Evolutionary conservation across 371 early-diverging fungal species (phyloP).

Genomic region (Globomyces sp.): DNA sequence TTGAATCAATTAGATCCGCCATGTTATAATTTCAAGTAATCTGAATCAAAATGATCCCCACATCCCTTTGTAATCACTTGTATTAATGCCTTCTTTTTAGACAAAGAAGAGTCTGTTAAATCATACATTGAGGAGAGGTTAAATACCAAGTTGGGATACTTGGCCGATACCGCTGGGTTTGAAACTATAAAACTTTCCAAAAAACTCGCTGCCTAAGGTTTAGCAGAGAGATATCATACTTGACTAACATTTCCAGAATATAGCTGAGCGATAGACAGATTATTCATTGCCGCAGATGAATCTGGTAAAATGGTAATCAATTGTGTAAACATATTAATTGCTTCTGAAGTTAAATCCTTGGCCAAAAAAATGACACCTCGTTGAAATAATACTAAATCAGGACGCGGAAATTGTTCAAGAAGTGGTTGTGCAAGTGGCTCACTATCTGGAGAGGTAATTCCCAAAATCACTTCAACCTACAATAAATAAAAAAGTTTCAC

Average conservation of each 20-base stretch:
- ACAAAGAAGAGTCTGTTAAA: conserved; percentile 31
- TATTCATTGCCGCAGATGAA: conserved; percentile 32
- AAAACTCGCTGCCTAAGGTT: not conserved
- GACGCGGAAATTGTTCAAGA: not conserved
- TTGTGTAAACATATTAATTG: conserved; percentile 26
- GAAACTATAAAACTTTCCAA: conserved; percentile 36
- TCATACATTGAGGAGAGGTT: conserved; percentile 45
- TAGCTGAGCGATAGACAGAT: conserved; percentile 41
- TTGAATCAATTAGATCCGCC: not conserved
- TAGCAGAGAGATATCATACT: conserved; percentile 22
- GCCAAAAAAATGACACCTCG: conserved; percentile 31
- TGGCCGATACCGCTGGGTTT: conserved; percentile 24
- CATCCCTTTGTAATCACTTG: conserved; percentile 28
- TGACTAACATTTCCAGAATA: conserved; percentile 43
- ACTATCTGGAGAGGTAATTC: no score
- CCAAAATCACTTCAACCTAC: not conserved
- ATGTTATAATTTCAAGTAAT: conserved; percentile 34
- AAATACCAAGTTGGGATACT: conserved; percentile 30
- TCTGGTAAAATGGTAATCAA: conserved; percentile 24
- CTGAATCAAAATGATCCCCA: conserved; percentile 39
- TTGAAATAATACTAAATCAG: conserved; percentile 27
- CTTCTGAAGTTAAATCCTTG: conserved; percentile 25
- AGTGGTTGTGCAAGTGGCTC: not conserved
- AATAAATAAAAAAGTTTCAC: conserved; percentile 7
- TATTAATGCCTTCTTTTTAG: conserved; percentile 36